A percentile compares a stretch with the other conserved stretches of the same genome.
Conservation (phyloP, 108 stramenopile genomes). For the Skeletonema costatum region DNA sequence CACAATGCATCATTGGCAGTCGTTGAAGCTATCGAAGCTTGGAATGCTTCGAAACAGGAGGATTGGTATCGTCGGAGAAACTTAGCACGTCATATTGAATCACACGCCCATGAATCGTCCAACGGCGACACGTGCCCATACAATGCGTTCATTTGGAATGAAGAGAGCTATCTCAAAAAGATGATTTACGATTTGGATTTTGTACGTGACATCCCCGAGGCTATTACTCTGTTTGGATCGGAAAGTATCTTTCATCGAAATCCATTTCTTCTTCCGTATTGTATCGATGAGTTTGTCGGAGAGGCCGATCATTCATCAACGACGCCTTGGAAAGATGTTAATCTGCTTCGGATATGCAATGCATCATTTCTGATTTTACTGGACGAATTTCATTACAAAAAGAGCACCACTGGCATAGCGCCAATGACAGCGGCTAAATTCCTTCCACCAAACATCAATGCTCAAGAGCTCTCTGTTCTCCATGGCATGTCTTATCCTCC, state of each 20-base stretch:
- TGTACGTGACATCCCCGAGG: slow-evolving; percentile 31
- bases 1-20: slow-evolving; percentile 34
- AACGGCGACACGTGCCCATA: slow-evolving; percentile 4
- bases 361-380: slow-evolving; percentile 23
- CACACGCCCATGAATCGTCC: not conserved
- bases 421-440: slow-evolving; percentile 7
- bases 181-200: slow-evolving; percentile 45
- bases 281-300: slow-evolving; percentile 16
- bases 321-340: slow-evolving; percentile 32
- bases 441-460: slow-evolving; percentile 12
- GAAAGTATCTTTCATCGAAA: slow-evolving; percentile 30
- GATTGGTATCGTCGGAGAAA: slow-evolving; percentile 24
- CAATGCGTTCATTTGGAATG: slow-evolving; percentile 38
- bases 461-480: not conserved
- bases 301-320: not conserved
- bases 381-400: slow-evolving; percentile 23
- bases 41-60: slow-evolving; percentile 34
- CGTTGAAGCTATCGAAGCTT: slow-evolving; percentile 29
- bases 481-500: slow-evolving; percentile 26
- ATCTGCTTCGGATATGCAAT: slow-evolving; percentile 9
- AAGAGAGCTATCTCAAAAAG: slow-evolving; percentile 34
- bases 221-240: slow-evolving; percentile 18
- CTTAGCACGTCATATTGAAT: slow-evolving; percentile 13
- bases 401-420: not conserved
- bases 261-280: slow-evolving; percentile 29